Evolutionary conservation across 1,284 basidiomycete genomes (phyloP).

Genomic region (Mycosarcoma maydis): DNA sequence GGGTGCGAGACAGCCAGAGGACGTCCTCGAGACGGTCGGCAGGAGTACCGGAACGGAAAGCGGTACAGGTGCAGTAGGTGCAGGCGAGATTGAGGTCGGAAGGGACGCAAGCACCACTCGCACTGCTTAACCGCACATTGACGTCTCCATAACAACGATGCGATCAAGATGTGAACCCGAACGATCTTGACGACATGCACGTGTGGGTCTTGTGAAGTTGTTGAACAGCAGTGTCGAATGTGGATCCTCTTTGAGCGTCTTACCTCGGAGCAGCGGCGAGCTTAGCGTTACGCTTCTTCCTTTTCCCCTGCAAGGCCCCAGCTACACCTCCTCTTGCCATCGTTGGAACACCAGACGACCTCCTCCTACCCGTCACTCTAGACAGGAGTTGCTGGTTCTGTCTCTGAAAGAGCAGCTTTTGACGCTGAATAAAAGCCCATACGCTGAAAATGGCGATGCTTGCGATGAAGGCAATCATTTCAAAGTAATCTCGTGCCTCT

Average conservation of each 20-base stretch:
- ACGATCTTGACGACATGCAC: too few relatives aligned
- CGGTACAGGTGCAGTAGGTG: constrained; percentile 19
- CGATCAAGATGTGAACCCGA: too few relatives aligned
- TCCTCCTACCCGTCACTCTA: constrained; percentile 18
- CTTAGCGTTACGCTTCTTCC: constrained; percentile 22
- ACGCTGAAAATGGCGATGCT: constrained; percentile 30
- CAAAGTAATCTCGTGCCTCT: constrained; percentile 46
- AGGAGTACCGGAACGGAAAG: constrained; percentile 29
- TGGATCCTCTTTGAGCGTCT: too few relatives aligned
- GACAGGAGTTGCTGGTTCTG: constrained; percentile 23
- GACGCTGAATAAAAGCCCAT: constrained; percentile 33
- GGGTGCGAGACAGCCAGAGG: constrained; percentile 11
- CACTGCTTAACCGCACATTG: constrained; percentile 5
- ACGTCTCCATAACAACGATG: too few relatives aligned
- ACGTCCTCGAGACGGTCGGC: constrained; percentile 18
- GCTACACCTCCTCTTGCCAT: too few relatives aligned
- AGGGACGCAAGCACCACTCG: constrained; percentile 23
- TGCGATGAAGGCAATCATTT: constrained; percentile 39
- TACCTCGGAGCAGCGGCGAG: background rate
- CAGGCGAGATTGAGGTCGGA: constrained; percentile 20
- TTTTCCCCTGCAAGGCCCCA: background rate
- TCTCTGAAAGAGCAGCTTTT: constrained; percentile 28
- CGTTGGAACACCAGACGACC: background rate
- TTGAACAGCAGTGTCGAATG: too few relatives aligned
- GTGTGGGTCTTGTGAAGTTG: too few relatives aligned